Evolutionary conservation across 2,329 filamentous ascomycete genomes (phyloP).

Genomic region (Camillea tinctor): DNA sequence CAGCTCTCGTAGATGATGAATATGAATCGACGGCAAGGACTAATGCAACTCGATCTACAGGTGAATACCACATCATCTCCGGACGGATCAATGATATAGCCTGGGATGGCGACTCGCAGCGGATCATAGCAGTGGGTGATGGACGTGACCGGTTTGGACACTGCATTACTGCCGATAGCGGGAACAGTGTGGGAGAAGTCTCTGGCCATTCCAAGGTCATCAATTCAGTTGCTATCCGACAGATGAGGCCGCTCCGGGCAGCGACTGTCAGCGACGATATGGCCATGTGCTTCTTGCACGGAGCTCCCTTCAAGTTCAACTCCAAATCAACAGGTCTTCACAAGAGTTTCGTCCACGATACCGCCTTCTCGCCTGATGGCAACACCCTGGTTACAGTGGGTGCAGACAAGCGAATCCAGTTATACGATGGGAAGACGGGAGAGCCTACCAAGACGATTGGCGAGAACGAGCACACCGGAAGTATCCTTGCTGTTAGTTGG

Average conservation of each 20-base stretch:
- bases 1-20: neutral
- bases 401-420: conserved; percentile 86
- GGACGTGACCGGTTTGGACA: conserved; percentile 91
- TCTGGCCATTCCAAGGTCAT: conserved; percentile 86
- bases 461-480: conserved; percentile 84
- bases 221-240: conserved; percentile 86
- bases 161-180: conserved; percentile 92
- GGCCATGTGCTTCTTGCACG: conserved; percentile 87
- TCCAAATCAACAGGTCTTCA: conserved; percentile 77
- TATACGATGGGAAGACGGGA: conserved; percentile 96
- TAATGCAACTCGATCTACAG: conserved; percentile 29
- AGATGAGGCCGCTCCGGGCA: conserved; percentile 86
- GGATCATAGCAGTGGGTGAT: conserved; percentile 93
- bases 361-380: conserved; percentile 89
- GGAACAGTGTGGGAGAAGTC: conserved; percentile 94
- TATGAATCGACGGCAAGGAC: neutral
- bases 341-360: conserved; percentile 83
- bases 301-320: conserved; percentile 94
- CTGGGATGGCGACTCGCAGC: conserved; percentile 96
- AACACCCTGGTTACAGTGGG: conserved; percentile 80
- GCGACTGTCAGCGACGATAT: conserved; percentile 90
- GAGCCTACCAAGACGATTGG: conserved; percentile 76
- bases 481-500: conserved; percentile 92
- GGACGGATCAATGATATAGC: conserved; percentile 95
- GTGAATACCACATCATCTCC: conserved; percentile 91